Conservation (phyloP, 2,329 filamentous ascomycete genomes). For the Sporothrix euskadiensis region DNA sequence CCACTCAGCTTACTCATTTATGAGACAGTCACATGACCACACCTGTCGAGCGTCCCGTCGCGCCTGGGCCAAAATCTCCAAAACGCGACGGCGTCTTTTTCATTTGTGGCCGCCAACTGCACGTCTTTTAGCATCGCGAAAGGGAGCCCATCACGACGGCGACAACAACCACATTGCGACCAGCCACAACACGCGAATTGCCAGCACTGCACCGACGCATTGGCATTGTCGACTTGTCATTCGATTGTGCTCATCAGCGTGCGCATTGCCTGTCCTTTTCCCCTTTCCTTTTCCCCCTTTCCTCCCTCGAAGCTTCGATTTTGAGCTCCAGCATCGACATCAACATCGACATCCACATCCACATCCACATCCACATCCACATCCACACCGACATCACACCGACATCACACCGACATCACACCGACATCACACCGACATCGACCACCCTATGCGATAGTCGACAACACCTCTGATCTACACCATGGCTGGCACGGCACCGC, state of each 20-base stretch:
- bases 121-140: slow-evolving; percentile 17
- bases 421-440: not conserved
- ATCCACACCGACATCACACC: too few relatives aligned
- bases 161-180: not conserved
- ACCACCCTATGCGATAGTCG: not conserved
- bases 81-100: slow-evolving; percentile 24
- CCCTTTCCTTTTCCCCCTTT: not conserved
- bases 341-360: not conserved
- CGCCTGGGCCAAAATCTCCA: slow-evolving; percentile 26
- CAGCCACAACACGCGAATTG: not conserved
- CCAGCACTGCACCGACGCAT: not conserved
- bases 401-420: too few relatives aligned
- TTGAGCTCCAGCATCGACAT: not conserved
- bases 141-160: not conserved
- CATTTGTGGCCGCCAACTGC: not conserved
- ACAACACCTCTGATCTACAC: not conserved
- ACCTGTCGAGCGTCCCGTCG: not conserved
- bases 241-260: not conserved
- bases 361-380: not conserved
- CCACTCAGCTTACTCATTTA: not conserved
- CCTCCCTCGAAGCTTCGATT: not conserved
- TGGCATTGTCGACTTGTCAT: not conserved
- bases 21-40: slow-evolving; percentile 7
- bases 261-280: not conserved
- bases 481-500: slow-evolving; percentile 21